Conservation (phyloP, 2,329 filamentous ascomycete species). For the Didymellaceae sp. region DNA sequence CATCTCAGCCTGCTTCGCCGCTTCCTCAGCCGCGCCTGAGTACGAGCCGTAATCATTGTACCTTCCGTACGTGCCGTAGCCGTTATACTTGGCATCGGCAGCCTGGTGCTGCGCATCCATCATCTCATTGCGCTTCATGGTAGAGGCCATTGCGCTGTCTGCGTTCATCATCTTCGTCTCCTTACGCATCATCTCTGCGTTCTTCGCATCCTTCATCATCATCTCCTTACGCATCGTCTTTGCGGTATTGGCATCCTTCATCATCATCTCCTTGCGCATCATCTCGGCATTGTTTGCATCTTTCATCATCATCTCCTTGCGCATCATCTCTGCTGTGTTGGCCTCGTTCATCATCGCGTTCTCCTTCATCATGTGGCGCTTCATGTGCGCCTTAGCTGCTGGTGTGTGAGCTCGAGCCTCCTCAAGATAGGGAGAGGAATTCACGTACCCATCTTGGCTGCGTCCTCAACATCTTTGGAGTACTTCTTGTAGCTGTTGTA, state of each 20-base stretch:
- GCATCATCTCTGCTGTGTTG: not conserved
- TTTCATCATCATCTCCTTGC: not conserved
- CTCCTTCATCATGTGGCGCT: conserved; percentile 4
- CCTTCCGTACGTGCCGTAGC: conserved; percentile 10
- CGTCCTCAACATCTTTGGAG: not conserved
- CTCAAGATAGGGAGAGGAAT: too few relatives aligned
- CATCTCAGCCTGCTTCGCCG: conserved; percentile 9
- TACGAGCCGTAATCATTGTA: conserved; percentile 10
- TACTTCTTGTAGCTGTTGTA: conserved; percentile 4
- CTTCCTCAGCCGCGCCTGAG: conserved; percentile 1
- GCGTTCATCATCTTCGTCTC: not conserved
- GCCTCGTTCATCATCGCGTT: not conserved
- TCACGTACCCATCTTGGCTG: not conserved
- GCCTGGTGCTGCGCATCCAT: not conserved
- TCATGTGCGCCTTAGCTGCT: conserved; percentile 4
- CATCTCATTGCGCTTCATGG: not conserved
- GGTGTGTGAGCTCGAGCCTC: not conserved
- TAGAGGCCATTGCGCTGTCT: not conserved
- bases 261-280: conserved; percentile 1
- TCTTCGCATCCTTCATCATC: not conserved
- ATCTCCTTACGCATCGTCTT: not conserved
- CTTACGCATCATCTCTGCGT: not conserved
- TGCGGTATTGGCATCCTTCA: too few relatives aligned
- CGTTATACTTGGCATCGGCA: conserved; percentile 10
- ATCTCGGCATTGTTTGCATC: not conserved